These are phyloP conservation scores for Alternaria novae-zelandiae DNA, from an alignment of 2,329 filamentous ascomycete genomes.

Conservation along the genomic window DNA sequence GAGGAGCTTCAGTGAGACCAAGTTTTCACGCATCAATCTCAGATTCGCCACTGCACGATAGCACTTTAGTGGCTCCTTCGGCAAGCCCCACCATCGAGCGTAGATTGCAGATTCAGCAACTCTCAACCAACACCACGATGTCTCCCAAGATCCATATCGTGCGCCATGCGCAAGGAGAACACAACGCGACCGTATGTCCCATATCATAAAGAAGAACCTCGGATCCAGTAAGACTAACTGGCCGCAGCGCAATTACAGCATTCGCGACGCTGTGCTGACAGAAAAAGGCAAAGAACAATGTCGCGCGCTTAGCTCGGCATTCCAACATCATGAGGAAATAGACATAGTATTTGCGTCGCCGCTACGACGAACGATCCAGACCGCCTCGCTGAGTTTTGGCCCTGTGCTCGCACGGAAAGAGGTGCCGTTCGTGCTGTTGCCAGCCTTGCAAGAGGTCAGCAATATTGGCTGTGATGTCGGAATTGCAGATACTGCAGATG, in stretches of 20 bases:
- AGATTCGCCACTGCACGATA: not conserved
- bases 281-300: constrained; percentile 79
- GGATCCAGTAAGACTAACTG: not conserved
- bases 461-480: constrained; percentile 79
- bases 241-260: constrained; percentile 67
- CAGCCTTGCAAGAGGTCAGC: constrained; percentile 80
- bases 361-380: constrained; percentile 80
- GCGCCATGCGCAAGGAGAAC: constrained; percentile 76
- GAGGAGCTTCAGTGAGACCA: not conserved
- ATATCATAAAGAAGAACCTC: not conserved
- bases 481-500: constrained; percentile 45
- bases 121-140: constrained; percentile 22
- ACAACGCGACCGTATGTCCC: constrained; percentile 63
- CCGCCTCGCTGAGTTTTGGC: constrained; percentile 73
- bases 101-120: constrained; percentile 7
- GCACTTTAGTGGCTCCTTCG: constrained; percentile 9
- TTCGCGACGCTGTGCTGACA: constrained; percentile 82
- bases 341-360: constrained; percentile 79
- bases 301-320: constrained; percentile 64
- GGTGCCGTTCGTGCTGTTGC: constrained; percentile 66
- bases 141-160: constrained; percentile 57
- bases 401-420: constrained; percentile 48
- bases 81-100: constrained; percentile 10
- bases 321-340: constrained; percentile 65
- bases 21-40: not conserved